Evolutionary conservation across 257 asterid species (phyloP), one percentile per base, ranked within the genome.

Genomic region (Solanum habrochaites): DNA sequence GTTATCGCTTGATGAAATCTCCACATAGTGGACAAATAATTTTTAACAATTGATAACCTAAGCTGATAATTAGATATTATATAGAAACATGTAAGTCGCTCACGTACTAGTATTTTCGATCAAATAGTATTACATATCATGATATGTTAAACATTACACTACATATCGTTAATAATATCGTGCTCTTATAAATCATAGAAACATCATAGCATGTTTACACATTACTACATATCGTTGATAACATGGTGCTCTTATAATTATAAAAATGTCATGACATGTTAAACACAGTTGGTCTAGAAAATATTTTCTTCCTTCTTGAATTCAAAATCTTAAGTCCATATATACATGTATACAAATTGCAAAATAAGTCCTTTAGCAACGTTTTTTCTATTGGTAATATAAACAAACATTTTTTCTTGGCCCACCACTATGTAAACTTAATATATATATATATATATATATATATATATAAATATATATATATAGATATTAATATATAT

Each of bases 11-110:
- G 64, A 56, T 18, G 1, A 4, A 56, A 56, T 56, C n/a, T 56
- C 20, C 0, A 56, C 0, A 6, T 11, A 4, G 3, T 62, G 1
- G 8, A 62, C 0, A 9, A 0, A 11, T 62, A 14, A 49, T 13
- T 13, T 14, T 14, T 1, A 49, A 5, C 16, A 8, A 47, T 6
- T 3, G 11, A 0, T 20, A 58, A 58, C 2, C 8, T 8, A 20
- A 58, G 27, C 2, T 21, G 1, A 25, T 58, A 11, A 23, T 60
- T 10, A 6, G 0, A 8, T 2, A 1, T 3, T n/a, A 11, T 12
- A 45, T 12, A 16, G 16, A 3, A 58, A 1, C 4, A 66, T 6
- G 0, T 1, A 67, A 3, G 39, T 27, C 6, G 18, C 74, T 2
- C 3, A 6, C 32, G 7, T 67, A 64, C 35, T 27, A 67, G 21